Conservation (phyloP, 176 grass and related monocot species). For the Paspalum notatum region DNA sequence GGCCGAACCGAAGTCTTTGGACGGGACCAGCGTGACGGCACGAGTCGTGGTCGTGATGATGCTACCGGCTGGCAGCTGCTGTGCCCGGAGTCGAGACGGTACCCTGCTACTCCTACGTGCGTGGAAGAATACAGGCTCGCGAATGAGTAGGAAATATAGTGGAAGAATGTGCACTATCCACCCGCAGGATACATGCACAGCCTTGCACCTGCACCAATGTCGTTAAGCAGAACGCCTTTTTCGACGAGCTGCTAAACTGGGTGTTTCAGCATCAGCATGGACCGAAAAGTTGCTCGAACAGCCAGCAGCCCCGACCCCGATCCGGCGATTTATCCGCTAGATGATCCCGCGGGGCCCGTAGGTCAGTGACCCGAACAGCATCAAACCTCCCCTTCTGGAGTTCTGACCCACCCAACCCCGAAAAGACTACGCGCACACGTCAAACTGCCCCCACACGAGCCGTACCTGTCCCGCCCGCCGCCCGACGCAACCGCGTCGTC, state of each 20-base stretch:
- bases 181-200: too few species aligned
- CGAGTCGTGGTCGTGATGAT: background rate
- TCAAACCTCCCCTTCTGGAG: background rate
- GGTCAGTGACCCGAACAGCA: constrained; percentile 18
- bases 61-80: too few species aligned
- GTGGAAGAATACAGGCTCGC: too few species aligned
- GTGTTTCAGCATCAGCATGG: too few species aligned
- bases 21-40: background rate
- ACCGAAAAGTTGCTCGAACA: too few species aligned
- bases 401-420: background rate
- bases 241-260: too few species aligned
- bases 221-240: too few species aligned
- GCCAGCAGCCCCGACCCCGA: background rate
- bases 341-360: constrained; percentile 15
- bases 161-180: too few species aligned
- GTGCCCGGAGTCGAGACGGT: background rate
- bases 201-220: too few species aligned
- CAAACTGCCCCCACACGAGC: constrained; percentile 46
- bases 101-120: too few species aligned
- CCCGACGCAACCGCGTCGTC: constrained; percentile 50
- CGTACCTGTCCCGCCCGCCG: constrained; percentile 7
- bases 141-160: too few species aligned
- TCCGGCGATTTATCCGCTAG: background rate
- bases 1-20: background rate
- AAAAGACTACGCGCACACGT: constrained; percentile 54